Conservation (phyloP, 192 early-diverging fungal species). For the Coemansia sp. region DNA sequence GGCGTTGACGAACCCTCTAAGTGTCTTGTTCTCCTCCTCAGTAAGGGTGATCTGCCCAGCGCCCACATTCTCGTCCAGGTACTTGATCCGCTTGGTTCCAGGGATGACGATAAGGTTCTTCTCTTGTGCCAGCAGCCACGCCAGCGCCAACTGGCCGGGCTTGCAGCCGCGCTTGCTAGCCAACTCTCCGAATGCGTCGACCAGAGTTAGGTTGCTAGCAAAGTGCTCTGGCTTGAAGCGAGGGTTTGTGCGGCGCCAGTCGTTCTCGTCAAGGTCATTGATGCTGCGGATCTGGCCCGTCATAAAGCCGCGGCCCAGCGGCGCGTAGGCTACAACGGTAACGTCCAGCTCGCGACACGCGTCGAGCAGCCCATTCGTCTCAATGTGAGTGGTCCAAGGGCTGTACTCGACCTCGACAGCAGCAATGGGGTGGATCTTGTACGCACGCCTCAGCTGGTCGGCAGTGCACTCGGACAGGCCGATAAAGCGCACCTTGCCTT, state of each 20-base stretch:
- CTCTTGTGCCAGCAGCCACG: slow-evolving; percentile 67
- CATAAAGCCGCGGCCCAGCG: slow-evolving; percentile 72
- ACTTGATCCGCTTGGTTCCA: slow-evolving; percentile 59
- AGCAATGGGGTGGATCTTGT: slow-evolving; percentile 71
- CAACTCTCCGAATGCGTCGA: slow-evolving; percentile 53
- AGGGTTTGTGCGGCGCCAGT: slow-evolving; percentile 57
- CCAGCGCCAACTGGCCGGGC: slow-evolving; percentile 61
- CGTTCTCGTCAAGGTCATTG: slow-evolving; percentile 60
- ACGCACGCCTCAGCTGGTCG: slow-evolving; percentile 63
- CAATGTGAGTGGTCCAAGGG: slow-evolving; percentile 66
- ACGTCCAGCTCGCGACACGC: slow-evolving; percentile 75
- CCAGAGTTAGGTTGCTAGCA: slow-evolving; percentile 63
- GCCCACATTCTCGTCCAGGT: slow-evolving; percentile 44
- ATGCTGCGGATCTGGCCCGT: slow-evolving; percentile 61
- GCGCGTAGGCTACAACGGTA: slow-evolving; percentile 73
- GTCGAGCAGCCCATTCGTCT: slow-evolving; percentile 67
- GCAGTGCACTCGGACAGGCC: slow-evolving; percentile 66
- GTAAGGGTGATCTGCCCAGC: slow-evolving; percentile 39
- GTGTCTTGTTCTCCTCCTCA: slow-evolving; percentile 24
- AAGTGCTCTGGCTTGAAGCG: slow-evolving; percentile 67
- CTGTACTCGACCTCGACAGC: slow-evolving; percentile 57
- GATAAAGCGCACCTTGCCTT: slow-evolving; percentile 66
- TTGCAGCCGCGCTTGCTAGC: slow-evolving; percentile 60
- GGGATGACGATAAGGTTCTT: slow-evolving; percentile 59
- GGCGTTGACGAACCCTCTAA: slow-evolving; percentile 30